phyloP scores from a whole-genome alignment of 352 stramenopile genomes.

The Pythium aristosporum region DNA sequence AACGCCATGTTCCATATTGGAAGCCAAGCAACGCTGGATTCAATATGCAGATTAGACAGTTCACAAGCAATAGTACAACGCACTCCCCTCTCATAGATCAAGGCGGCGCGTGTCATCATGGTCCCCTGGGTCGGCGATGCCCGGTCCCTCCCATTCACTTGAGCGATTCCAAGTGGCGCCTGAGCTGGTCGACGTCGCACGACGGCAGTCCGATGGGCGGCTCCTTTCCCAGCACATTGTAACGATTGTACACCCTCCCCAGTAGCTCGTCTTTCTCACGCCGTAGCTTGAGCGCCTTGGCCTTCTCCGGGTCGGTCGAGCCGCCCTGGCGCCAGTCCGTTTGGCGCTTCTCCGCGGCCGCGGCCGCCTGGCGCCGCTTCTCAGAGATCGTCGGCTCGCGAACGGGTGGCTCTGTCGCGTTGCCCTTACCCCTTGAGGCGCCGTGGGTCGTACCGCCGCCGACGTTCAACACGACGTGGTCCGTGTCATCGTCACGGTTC shows the following conservation, averaged over 20 bases:
- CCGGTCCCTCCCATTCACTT: constrained; percentile 20
- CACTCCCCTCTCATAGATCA: not conserved
- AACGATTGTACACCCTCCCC: constrained; percentile 77
- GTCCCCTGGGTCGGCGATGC: not conserved
- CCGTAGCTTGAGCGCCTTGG: constrained; percentile 54
- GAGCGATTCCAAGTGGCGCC: constrained; percentile 71
- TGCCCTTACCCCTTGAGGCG: not conserved
- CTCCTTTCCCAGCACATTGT: constrained; percentile 72
- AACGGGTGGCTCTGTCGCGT: not conserved
- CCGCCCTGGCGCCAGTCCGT: constrained; percentile 80
- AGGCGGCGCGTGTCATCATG: not conserved
- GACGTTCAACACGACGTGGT: constrained; percentile 13
- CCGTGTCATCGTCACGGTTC: constrained; percentile 21
- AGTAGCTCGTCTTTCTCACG: constrained; percentile 85
- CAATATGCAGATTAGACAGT: constrained; percentile 4
- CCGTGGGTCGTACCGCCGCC: constrained; percentile 17
- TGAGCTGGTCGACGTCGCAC: constrained; percentile 76
- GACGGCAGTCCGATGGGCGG: constrained; percentile 78
- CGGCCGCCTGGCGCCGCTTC: constrained; percentile 59
- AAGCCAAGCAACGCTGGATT: not conserved
- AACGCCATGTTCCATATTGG: not conserved
- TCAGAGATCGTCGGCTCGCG: constrained; percentile 57
- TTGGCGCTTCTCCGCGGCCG: constrained; percentile 66
- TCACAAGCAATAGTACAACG: not conserved
- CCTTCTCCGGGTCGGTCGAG: constrained; percentile 58